Evolutionary conservation across 352 stramenopile species (phyloP).

Genomic region (Phytophthora boehmeriae): DNA sequence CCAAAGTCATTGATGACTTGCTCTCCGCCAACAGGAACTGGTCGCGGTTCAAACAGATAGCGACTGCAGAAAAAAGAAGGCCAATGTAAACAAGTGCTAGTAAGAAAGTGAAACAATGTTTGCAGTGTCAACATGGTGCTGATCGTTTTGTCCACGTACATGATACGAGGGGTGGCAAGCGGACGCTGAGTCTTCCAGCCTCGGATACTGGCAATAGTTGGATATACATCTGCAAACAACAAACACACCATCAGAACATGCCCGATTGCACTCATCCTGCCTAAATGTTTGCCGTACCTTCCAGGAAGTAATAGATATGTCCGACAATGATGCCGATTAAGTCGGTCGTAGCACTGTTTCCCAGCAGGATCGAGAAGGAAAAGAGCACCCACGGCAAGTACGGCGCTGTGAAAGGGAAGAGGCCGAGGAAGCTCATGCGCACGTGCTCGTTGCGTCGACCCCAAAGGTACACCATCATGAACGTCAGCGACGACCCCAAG

Average conservation of each 20-base stretch:
- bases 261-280: not conserved
- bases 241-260: conserved; percentile 11
- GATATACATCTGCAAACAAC: conserved; percentile 93
- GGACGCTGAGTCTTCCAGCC: conserved; percentile 93
- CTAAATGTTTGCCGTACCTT: conserved; percentile 58
- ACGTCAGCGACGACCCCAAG: conserved; percentile 97
- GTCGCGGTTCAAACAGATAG: conserved; percentile 67
- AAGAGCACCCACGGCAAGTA: conserved; percentile 99
- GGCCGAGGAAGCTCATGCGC: conserved; percentile 97
- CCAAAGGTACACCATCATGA: conserved; percentile 99
- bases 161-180: conserved; percentile 90
- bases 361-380: conserved; percentile 95
- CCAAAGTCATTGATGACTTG: conserved; percentile 71
- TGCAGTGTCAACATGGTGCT: no score
- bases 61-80: conserved; percentile 34
- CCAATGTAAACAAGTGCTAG: conserved; percentile 3
- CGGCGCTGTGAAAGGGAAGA: conserved; percentile 98
- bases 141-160: conserved; percentile 59
- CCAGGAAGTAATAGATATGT: conserved; percentile 99
- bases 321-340: conserved; percentile 99
- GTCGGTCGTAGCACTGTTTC: conserved; percentile 96
- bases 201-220: conserved; percentile 94
- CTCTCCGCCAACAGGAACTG: conserved; percentile 46
- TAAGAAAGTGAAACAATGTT: no score
- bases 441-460: conserved; percentile 95